Evolutionary conservation across 2,329 filamentous ascomycete genomes (phyloP), one percentile per base, ranked within the genome.

Genomic region (Penicillium fuscoglaucum): DNA sequence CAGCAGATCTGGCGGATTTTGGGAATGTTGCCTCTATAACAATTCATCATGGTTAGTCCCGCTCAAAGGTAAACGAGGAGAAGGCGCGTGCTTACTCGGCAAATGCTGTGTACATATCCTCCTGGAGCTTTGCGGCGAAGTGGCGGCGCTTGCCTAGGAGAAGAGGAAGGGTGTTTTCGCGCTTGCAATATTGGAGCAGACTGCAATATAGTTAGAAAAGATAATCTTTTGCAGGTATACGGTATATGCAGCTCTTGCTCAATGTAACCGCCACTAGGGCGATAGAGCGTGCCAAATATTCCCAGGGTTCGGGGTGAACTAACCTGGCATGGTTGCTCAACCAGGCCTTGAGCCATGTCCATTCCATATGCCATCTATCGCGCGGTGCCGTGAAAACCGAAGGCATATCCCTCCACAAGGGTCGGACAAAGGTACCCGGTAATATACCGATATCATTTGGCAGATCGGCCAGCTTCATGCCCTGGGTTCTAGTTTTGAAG

Each of bases 381-480:
- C 61, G 65, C 24, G 76, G 76, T 28, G 72, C 65, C 45, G 67
- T 59, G 59, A 79, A 78, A 58, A 78, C 64, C 15, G 74, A 75
- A 37, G 75, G 76, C 68, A 77, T 64, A 57, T 78, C 72, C 56
- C 67, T 68, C 71, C 73, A 76, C 33, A 74, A 55, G 5, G 75
- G 76, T 48, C 68, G 68, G 19, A 78, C 67, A 56, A 75, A 78
- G 0, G 75, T 78, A 29, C 77, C 77, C 13, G 77, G 77, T 46
- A 82, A 65, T 45, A 82, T 43, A 35, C 80, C 80, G 21, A 81
- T 64, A 63, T 80, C 76, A 57, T 78, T 73, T n/a, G 74, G 74
- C 55, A 79, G 59, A 40, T 72, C 69, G 19, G 68, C 58, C 33
- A 66, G 62, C 41, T 70, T 63, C 46, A 75, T 61, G 8, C 74